Evolutionary conservation across 2,329 filamentous ascomycete species (phyloP).

Genomic region (Calonectria multiphialidica): DNA sequence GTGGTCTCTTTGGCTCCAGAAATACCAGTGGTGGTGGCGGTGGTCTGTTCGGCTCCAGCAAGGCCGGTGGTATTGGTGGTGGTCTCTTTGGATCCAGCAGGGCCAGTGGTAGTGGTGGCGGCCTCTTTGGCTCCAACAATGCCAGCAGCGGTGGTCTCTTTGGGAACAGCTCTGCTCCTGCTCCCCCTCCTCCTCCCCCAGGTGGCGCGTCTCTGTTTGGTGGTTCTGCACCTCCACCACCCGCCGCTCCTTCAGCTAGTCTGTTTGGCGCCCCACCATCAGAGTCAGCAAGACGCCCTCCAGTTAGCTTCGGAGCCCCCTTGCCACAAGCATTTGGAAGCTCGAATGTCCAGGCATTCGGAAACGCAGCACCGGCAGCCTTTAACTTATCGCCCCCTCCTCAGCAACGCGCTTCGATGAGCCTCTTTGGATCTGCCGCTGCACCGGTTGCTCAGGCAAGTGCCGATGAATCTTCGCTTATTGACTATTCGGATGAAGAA

Average conservation of each 20-base stretch:
- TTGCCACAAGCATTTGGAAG: not conserved
- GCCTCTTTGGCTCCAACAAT: too few relatives aligned
- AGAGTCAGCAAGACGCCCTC: not conserved
- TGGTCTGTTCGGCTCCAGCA: too few relatives aligned
- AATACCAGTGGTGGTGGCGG: too few relatives aligned
- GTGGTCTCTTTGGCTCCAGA: too few relatives aligned
- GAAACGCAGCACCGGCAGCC: not conserved
- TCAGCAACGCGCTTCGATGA: not conserved
- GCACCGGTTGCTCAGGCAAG: not conserved
- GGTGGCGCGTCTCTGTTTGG: not conserved
- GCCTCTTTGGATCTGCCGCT: not conserved
- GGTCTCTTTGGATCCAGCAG: too few relatives aligned
- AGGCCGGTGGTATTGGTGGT: too few relatives aligned
- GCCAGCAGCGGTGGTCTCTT: not conserved
- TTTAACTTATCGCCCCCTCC: not conserved
- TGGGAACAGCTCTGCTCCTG: not conserved
- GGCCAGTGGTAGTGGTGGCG: too few relatives aligned
- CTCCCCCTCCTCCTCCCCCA: not conserved
- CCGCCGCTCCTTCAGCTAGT: not conserved
- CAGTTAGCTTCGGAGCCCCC: not conserved
- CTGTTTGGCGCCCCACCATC: not conserved
- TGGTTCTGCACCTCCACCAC: not conserved
- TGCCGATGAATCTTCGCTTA: not conserved
- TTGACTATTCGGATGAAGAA: not conserved
- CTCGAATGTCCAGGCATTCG: not conserved